Evolutionary conservation across 139 green algal genomes (phyloP), one percentile per base, ranked within the genome.

Genomic region (Coelastrella sp.): DNA sequence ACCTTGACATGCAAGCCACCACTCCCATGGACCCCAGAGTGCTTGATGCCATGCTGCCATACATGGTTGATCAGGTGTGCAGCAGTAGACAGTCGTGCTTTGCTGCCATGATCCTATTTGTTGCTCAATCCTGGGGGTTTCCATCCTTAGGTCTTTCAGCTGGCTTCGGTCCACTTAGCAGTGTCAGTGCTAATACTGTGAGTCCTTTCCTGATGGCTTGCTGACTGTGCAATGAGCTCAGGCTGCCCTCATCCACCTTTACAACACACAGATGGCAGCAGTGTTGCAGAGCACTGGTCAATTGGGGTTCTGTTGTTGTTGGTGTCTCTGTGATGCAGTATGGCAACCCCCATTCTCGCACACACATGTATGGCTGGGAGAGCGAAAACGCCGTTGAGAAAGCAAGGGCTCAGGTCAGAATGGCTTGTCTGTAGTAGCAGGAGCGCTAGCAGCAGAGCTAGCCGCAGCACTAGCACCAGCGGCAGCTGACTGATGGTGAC

Each of bases 341-440:
- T 91, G 98, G 98, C 90, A 99, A 99, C 94, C 98, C 98, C 0
- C 98, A 99, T 93, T 99, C 97, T 0, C 93, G 98, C 56, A 99
- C 98, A 15, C 98, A 99, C 88, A 92, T 99, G 90, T 99, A 98
- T 81, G 98, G 98, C 60, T 99, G 98, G 98, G 98, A 99, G 94
- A 95, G 93, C 22, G 98, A 99, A 91, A 94, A 97, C 6, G 98
- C 98, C 9, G 96, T 99, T 66, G 98, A 99, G 93, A 88, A 91
- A 9, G 98, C 98, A 7, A 91, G 98, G 0, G 94, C 87, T 22
- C 93, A 98, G 93, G 96, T 96, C 66, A 24, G 92, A 11, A 49
- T 20, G 24, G 7, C 12, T 35, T 74, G 8, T 72, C 63, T 72
- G 63, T 17, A 72, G 3, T 4, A 72, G 63, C 49, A 61, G 56